Conservation (phyloP, 352 stramenopile species). For the Globisporangium solare region DNA sequence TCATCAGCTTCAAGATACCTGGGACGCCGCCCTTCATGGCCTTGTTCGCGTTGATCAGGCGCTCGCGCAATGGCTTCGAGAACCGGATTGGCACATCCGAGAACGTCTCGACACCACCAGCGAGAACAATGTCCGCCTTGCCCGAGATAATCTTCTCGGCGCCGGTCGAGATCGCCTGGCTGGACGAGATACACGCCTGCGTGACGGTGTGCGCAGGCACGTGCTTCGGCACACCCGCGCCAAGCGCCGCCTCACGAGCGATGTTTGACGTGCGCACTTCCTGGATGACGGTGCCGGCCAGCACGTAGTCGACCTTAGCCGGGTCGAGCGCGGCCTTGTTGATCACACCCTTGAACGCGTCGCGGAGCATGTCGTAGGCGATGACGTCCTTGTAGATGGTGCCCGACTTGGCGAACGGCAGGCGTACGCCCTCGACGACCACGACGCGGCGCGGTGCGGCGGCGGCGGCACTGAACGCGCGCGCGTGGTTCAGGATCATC, state of each 20-base stretch:
- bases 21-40: constrained; percentile 93
- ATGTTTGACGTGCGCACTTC: constrained; percentile 98
- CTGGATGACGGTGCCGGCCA: constrained; percentile 96
- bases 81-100: constrained; percentile 97
- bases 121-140: constrained; percentile 94
- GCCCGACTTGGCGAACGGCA: constrained; percentile 94
- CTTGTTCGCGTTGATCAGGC: constrained; percentile 87
- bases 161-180: constrained; percentile 91
- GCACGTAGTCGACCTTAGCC: constrained; percentile 95
- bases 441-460: constrained; percentile 70
- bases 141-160: constrained; percentile 96
- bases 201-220: constrained; percentile 96
- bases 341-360: constrained; percentile 95
- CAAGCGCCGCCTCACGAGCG: constrained; percentile 93
- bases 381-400: constrained; percentile 97
- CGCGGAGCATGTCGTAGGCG: constrained; percentile 95
- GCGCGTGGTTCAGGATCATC: constrained; percentile 32
- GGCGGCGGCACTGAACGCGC: constrained; percentile 34
- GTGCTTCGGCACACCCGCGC: constrained; percentile 92
- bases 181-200: constrained; percentile 96
- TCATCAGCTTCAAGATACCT: constrained; percentile 88
- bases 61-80: constrained; percentile 82
- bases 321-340: constrained; percentile 95
- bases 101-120: constrained; percentile 96
- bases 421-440: constrained; percentile 91